Conservation (phyloP, 2,329 filamentous ascomycete species). For the Sporothrix variecibatus region DNA sequence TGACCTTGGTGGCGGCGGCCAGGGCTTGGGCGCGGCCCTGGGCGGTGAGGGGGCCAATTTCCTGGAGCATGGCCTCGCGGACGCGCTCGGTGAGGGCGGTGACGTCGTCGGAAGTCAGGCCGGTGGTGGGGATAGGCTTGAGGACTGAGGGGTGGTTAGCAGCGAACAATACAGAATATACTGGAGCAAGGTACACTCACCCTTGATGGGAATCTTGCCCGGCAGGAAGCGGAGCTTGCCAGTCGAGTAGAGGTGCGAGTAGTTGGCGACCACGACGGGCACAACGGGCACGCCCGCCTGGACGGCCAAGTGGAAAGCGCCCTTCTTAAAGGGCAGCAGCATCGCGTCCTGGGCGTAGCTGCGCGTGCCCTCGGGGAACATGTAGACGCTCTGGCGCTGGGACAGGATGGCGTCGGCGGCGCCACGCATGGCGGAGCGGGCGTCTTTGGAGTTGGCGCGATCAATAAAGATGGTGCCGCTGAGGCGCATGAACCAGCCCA, state of each 20-base stretch:
- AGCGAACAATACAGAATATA: neutral
- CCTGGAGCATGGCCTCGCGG: slow-evolving; percentile 73
- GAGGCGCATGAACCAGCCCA: slow-evolving; percentile 93
- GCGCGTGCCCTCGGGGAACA: slow-evolving; percentile 90
- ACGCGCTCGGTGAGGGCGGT: slow-evolving; percentile 69
- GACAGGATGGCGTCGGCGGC: slow-evolving; percentile 78
- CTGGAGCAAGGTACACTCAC: slow-evolving; percentile 45
- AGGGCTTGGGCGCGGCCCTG: slow-evolving; percentile 39
- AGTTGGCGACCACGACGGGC: slow-evolving; percentile 79
- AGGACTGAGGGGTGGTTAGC: slow-evolving; percentile 58
- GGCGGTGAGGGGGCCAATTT: slow-evolving; percentile 57
- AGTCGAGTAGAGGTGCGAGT: slow-evolving; percentile 69
- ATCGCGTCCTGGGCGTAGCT: slow-evolving; percentile 81
- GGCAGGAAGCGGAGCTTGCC: slow-evolving; percentile 65
- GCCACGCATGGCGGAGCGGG: slow-evolving; percentile 79
- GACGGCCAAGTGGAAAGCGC: slow-evolving; percentile 92
- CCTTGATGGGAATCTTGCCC: slow-evolving; percentile 73
- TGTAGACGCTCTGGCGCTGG: slow-evolving; percentile 75
- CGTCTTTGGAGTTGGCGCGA: slow-evolving; percentile 78
- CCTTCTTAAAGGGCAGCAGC: slow-evolving; percentile 97
- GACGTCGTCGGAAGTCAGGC: slow-evolving; percentile 73
- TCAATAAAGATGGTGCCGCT: slow-evolving; percentile 95
- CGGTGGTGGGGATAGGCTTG: slow-evolving; percentile 75
- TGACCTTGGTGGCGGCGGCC: neutral
- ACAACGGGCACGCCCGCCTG: slow-evolving; percentile 93